A percentile compares a stretch with the other conserved stretches of the same genome.
phyloP scores from a whole-genome alignment of 352 stramenopile genomes.

The Pythium coloratum region DNA sequence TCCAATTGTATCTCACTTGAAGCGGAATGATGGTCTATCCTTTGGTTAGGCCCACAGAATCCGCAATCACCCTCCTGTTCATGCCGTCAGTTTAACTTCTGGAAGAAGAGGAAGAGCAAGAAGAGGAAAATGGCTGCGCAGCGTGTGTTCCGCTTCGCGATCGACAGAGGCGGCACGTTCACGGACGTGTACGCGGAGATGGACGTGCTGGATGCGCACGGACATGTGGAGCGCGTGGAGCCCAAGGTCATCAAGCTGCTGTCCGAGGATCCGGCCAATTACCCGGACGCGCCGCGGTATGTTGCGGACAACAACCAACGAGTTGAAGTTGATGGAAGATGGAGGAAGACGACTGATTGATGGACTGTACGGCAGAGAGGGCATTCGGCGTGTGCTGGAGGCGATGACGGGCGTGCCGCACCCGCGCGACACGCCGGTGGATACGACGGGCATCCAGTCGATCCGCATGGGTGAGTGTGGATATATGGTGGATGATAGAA shows the following conservation, averaged over 20 bases:
- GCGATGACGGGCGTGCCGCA: conserved; percentile 89
- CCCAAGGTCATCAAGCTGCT: conserved; percentile 96
- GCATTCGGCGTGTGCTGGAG: conserved; percentile 95
- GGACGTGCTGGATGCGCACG: conserved; percentile 66
- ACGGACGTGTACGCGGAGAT: conserved; percentile 97
- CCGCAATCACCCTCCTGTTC: conserved; percentile 17
- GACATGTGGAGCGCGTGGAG: conserved; percentile 45
- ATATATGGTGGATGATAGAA: not conserved
- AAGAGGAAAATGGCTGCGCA: conserved; percentile 11
- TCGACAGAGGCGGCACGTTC: conserved; percentile 98
- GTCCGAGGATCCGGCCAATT: conserved; percentile 97
- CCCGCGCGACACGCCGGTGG: conserved; percentile 78
- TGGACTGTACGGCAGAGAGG: conserved; percentile 43
- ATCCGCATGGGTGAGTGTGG: conserved; percentile 93
- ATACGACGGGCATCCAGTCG: conserved; percentile 91
- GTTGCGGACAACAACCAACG: conserved; percentile 36
- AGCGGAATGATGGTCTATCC: conserved; percentile 25
- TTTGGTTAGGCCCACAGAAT: not conserved
- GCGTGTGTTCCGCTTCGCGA: conserved; percentile 93
- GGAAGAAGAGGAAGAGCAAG: not conserved
- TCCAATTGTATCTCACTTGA: conserved; percentile 27
- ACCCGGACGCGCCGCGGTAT: conserved; percentile 95
- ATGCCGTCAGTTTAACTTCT: not conserved
- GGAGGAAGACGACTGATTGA: not conserved
- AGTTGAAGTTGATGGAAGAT: not conserved